Base-by-base conservation (phyloP, 768 basidiomycete genomes). In the Leucogyrophana mollusca region DNA sequence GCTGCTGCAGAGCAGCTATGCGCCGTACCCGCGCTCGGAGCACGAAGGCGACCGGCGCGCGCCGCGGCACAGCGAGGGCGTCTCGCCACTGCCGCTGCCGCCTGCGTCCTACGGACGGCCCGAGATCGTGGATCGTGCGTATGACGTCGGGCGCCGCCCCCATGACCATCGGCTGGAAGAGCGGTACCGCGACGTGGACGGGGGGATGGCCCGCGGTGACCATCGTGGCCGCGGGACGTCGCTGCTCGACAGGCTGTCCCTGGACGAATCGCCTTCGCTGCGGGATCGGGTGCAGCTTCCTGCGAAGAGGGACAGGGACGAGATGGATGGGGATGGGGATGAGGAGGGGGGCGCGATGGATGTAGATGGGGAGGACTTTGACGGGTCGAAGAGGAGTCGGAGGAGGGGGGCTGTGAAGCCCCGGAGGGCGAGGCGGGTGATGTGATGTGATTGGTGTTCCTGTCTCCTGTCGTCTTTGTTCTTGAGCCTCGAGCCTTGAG, bases 221-320 rank as follows among this genome's bases (percentile, higher is more conserved):
- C 52, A 47, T 9, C 24, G n/a, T 23, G 51, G 45, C 27, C 57
- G 61, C 17, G 70, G 69, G 6, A 56, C 52, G 2, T 74, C 73
- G 0, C 51, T 74, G 14, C 47, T 74, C 20, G 73, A 74, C 21
- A 64, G 73, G 22, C 51, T 74, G 35, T 59, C 56, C 9, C 46
- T 70, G 13, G 58, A 60, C 22, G 59, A 43, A 23, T 53, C 52
- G 21, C 51, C 52, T 20, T 64, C 71, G 4, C 46, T 73, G 43
- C 56, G 66, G 4, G 72, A 73, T 0, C 58, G 72, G 11, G 69
- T 73, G n/a, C 67, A 73, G 39, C 22, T 66, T 23, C 61, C 64
- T 1, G 49, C 46, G n/a, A 68, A 71, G 46, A 56, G 68, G 17
- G 58, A 64, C 23, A 47, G 56, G 10, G 66, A 61, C 16, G 68